Evolutionary conservation across 371 early-diverging fungal genomes (phyloP).

Genomic region (Zopfochytrium polystomum): DNA sequence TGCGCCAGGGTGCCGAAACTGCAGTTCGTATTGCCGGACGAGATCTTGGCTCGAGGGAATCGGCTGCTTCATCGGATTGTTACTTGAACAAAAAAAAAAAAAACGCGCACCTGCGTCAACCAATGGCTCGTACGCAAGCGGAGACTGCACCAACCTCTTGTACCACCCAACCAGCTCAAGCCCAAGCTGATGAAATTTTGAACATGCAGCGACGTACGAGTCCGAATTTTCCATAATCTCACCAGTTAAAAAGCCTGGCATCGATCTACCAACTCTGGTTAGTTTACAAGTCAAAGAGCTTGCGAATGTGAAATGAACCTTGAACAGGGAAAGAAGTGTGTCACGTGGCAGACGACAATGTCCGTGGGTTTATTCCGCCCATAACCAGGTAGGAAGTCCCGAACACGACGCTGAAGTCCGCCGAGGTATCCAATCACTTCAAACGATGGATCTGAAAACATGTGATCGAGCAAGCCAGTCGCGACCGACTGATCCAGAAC

Average conservation of each 20-base stretch:
- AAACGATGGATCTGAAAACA: constrained; percentile 1
- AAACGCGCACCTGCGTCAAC: too few species aligned
- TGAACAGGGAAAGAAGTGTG: not conserved
- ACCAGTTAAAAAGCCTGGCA: not conserved
- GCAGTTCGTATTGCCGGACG: not conserved
- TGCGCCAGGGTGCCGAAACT: not conserved
- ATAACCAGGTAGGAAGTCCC: not conserved
- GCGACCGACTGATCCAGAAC: constrained; percentile 1
- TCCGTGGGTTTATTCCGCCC: not conserved
- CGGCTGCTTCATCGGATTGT: constrained; percentile 4
- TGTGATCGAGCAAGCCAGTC: not conserved
- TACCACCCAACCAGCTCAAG: not conserved
- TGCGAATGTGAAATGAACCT: not conserved
- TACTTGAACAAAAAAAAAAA: not conserved
- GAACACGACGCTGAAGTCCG: not conserved
- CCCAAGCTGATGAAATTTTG: not conserved
- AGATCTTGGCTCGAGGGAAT: not conserved
- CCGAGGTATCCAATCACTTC: not conserved
- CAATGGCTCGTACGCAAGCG: too few species aligned
- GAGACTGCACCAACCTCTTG: not conserved
- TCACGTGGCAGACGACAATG: not conserved
- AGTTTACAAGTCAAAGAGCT: not conserved
- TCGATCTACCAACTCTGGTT: not conserved
- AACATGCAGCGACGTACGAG: not conserved
- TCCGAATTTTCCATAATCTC: not conserved